Percentiles rank a stretch among this genome's conserved stretches.
These are phyloP conservation scores for Porcisia deanei DNA, from an alignment of 208 protist genomes.

Conservation along the genomic window DNA sequence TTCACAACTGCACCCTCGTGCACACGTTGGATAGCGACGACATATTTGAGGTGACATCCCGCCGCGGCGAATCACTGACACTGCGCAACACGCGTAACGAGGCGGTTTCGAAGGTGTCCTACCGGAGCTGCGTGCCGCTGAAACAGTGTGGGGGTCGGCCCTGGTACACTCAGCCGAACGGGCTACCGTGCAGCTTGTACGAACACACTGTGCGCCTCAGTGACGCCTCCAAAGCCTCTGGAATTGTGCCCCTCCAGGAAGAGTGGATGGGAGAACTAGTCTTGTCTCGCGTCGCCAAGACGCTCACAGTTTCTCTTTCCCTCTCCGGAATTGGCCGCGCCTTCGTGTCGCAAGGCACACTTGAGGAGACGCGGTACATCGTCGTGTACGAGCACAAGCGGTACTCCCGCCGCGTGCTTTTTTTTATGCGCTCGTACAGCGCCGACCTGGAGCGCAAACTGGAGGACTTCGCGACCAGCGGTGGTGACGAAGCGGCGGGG, in stretches of 20 bases:
- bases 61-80: conserved; percentile 30
- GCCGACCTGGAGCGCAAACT: conserved; percentile 18
- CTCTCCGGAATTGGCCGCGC: conserved; percentile 17
- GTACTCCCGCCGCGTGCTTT: conserved; percentile 50
- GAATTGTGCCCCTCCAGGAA: conserved; percentile 58
- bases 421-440: conserved; percentile 42
- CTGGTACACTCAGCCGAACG: conserved; percentile 69
- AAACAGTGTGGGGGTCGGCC: conserved; percentile 71
- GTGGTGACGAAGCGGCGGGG: neutral
- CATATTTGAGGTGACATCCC: conserved; percentile 29
- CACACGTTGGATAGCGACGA: conserved; percentile 24
- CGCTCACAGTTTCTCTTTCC: conserved; percentile 22
- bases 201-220: conserved; percentile 81
- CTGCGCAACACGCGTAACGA: conserved; percentile 27
- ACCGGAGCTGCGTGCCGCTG: conserved; percentile 63
- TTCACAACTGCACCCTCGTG: conserved; percentile 63
- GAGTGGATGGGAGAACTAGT: conserved; percentile 71
- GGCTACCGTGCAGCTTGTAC: conserved; percentile 76
- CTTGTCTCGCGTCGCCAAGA: conserved; percentile 18
- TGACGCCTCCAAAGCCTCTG: conserved; percentile 15
- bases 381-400: conserved; percentile 68
- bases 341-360: conserved; percentile 21
- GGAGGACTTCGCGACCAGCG: conserved; percentile 12
- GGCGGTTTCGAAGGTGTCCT: conserved; percentile 27
- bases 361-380: conserved; percentile 21